Conservation (phyloP, 2,329 filamentous ascomycete species). For the Taxawa tesnikishii region DNA sequence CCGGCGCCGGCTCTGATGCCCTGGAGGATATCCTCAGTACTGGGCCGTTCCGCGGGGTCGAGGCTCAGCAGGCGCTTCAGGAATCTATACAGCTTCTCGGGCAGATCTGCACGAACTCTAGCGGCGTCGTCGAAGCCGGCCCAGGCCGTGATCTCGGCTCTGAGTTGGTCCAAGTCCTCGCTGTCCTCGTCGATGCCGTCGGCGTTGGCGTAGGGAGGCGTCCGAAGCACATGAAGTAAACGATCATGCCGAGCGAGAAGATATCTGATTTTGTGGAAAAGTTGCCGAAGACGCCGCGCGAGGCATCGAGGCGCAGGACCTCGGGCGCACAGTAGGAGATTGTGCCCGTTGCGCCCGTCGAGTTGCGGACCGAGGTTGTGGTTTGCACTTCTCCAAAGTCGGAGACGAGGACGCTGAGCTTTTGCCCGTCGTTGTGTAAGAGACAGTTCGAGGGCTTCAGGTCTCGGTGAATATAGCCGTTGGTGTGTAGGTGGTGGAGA, state of each 20-base stretch:
- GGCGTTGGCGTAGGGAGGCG: slow-evolving; percentile 42
- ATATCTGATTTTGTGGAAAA: slow-evolving; percentile 96
- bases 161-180: slow-evolving; percentile 72
- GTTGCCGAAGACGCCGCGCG: slow-evolving; percentile 66
- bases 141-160: slow-evolving; percentile 77
- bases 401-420: slow-evolving; percentile 74
- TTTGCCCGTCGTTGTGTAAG: slow-evolving; percentile 57
- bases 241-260: slow-evolving; percentile 96
- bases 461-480: slow-evolving; percentile 92
- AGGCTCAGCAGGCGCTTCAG: slow-evolving; percentile 71
- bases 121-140: slow-evolving; percentile 59
- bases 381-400: slow-evolving; percentile 96
- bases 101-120: slow-evolving; percentile 66
- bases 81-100: slow-evolving; percentile 72
- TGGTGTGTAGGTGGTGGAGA: slow-evolving; percentile 74
- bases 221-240: slow-evolving; percentile 96
- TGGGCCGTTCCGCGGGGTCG: slow-evolving; percentile 64
- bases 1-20: slow-evolving; percentile 58
- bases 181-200: slow-evolving; percentile 51
- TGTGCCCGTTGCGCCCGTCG: slow-evolving; percentile 86
- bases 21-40: slow-evolving; percentile 70
- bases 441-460: slow-evolving; percentile 94
- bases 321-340: slow-evolving; percentile 97
- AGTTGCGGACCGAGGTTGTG: slow-evolving; percentile 68
- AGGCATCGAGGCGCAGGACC: slow-evolving; percentile 56